Base-by-base conservation (phyloP, 768 basidiomycete species). In the Lepiota subincarnata region DNA sequence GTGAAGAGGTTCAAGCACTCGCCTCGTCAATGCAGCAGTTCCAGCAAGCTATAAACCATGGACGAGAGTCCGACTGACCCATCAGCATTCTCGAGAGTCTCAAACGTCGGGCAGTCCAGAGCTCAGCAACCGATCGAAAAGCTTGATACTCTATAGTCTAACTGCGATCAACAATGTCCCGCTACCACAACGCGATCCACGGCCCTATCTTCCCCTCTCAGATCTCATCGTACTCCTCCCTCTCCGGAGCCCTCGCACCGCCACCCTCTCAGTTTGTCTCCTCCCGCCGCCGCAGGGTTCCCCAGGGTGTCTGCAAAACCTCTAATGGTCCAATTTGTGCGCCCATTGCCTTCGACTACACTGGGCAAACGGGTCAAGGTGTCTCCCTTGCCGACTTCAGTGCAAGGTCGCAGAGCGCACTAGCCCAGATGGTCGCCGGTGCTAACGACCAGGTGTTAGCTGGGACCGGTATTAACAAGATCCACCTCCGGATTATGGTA, bases 351-450 rank as follows among this genome's bases (percentile, higher is more conserved):
- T 79, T 80, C 49, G 74, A 79, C 59, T 60, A 70, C 42, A 61
- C 68, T 13, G 78, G 76, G 1, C 69, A 73, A 26, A 58, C 62
- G 2, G 63, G 64, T 12, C 72, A 76, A 26, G 79, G 79, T 1
- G 68, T 80, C 22, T 68, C 72, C 4, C 77, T 80, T 76, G 67
- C 70, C 34, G 75, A 79, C 43, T 61, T 78, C 16, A 59, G 61
- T 47, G 24, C 24, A 24, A 24, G 24, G 24, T 24, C 24, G 24
- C 24, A 24, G 24, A 24, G 24, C 5, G 24, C 24, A 24, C 2
- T 24, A 24, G 24, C 24, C n/a, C 24, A 24, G 24, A 24, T 24
- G 24, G 24, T 24, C 5, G 24, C 24, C 24, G 24, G 24, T 24
- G 24, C 24, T 2, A 24, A 24, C 24, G 24, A 24, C 38, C 69